Conservation (phyloP, 2,329 filamentous ascomycete species). For the Alternaria brassicae region DNA sequence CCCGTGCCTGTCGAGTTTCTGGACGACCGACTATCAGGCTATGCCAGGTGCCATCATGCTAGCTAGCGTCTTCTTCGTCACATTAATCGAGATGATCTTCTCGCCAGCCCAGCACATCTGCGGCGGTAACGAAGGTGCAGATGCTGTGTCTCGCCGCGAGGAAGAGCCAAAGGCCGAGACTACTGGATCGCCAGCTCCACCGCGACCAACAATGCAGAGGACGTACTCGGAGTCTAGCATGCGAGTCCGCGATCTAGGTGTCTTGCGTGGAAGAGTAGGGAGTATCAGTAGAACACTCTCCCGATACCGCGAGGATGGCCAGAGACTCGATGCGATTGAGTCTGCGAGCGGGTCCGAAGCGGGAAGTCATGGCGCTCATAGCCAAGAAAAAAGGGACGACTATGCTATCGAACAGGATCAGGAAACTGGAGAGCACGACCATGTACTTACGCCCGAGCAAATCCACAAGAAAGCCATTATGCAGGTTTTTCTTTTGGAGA, state of each 20-base stretch:
- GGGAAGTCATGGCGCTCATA: slow-evolving; percentile 56
- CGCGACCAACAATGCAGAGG: slow-evolving; percentile 17
- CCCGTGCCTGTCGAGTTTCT: slow-evolving; percentile 63
- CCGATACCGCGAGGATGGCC: slow-evolving; percentile 34
- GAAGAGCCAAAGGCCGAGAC: slow-evolving; percentile 9
- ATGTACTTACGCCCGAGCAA: slow-evolving; percentile 30
- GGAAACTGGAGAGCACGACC: slow-evolving; percentile 23
- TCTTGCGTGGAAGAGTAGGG: slow-evolving; percentile 30
- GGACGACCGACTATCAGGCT: slow-evolving; percentile 64
- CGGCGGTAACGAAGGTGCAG: slow-evolving; percentile 56
- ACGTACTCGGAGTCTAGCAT: slow-evolving; percentile 34
- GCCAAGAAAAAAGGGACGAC: slow-evolving; percentile 31
- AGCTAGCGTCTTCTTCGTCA: slow-evolving; percentile 65
- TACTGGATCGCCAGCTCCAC: slow-evolving; percentile 7
- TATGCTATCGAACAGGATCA: slow-evolving; percentile 34
- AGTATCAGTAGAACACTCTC: slow-evolving; percentile 43
- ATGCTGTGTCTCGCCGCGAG: slow-evolving; percentile 27
- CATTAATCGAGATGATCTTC: slow-evolving; percentile 67
- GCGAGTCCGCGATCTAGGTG: slow-evolving; percentile 34
- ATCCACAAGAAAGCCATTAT: slow-evolving; percentile 40
- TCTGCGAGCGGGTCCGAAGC: slow-evolving; percentile 44
- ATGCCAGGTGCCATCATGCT: slow-evolving; percentile 70
- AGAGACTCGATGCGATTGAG: slow-evolving; percentile 50
- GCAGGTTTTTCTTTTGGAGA: slow-evolving; percentile 59
- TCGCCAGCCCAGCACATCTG: slow-evolving; percentile 65